Conservation (phyloP, 495 filamentous ascomycete species). For the Sphaerosporella brunnea region DNA sequence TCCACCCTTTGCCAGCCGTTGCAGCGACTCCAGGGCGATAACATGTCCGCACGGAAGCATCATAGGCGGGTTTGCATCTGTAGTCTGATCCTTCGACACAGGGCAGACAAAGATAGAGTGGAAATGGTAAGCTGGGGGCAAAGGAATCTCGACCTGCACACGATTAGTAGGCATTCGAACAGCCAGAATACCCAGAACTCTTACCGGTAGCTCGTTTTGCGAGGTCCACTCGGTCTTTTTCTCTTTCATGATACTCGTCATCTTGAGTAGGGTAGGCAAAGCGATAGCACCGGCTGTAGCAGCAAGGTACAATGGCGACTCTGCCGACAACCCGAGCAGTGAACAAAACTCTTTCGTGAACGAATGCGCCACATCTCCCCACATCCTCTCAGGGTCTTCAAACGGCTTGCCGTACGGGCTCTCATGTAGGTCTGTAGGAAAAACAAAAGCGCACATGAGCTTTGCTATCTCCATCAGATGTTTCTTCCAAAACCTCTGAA, state of each 20-base stretch:
- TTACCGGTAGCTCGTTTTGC: constrained; percentile 66
- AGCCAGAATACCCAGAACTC: constrained; percentile 4
- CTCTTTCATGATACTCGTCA: constrained; percentile 61
- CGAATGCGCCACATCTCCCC: constrained; percentile 58
- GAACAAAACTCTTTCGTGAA: constrained; percentile 93
- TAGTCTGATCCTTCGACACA: constrained; percentile 88
- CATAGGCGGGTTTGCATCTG: constrained; percentile 85
- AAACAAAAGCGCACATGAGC: constrained; percentile 61
- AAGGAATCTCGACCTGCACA: constrained; percentile 60
- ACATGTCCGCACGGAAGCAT: constrained; percentile 97
- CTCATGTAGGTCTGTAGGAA: constrained; percentile 35
- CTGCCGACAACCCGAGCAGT: constrained; percentile 69
- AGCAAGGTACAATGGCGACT: constrained; percentile 79
- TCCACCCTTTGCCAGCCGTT: constrained; percentile 52
- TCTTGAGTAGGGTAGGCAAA: constrained; percentile 65
- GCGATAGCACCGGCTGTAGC: constrained; percentile 83
- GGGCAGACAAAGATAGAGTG: constrained; percentile 97
- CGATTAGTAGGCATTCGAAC: constrained; percentile 8
- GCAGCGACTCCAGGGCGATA: constrained; percentile 65
- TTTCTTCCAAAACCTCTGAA: constrained; percentile 46
- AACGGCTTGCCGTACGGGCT: constrained; percentile 68
- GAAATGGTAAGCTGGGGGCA: constrained; percentile 74
- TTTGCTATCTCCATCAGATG: constrained; percentile 60
- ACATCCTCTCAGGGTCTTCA: constrained; percentile 45
- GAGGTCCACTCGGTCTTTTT: constrained; percentile 92